Conservation (phyloP, 306 rosid species). For the Nissolia schottii region DNA sequence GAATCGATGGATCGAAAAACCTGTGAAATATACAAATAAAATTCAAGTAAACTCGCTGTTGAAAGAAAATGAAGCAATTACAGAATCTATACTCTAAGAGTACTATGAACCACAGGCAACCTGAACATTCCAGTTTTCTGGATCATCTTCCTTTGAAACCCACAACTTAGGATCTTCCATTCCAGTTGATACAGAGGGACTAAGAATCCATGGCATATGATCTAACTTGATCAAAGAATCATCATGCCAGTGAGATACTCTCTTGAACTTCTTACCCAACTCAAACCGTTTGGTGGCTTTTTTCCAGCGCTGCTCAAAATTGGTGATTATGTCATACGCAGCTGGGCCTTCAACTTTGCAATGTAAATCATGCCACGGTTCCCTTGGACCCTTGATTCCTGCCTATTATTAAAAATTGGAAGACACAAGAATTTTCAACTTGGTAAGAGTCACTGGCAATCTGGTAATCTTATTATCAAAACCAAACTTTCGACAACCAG, state of each 20-base stretch:
- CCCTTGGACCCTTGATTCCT: conserved; percentile 79
- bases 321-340: conserved; percentile 87
- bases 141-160: conserved; percentile 73
- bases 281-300: conserved; percentile 84
- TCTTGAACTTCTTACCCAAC: conserved; percentile 64
- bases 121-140: conserved; percentile 87
- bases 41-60: not conserved
- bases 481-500: not conserved
- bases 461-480: conserved; percentile 1
- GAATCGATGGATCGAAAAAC: conserved; percentile 94
- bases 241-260: conserved; percentile 77
- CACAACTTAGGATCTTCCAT: conserved; percentile 57
- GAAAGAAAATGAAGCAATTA: conserved; percentile 4
- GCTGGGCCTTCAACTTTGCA: conserved; percentile 97
- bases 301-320: conserved; percentile 98
- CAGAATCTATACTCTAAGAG: conserved; percentile 1
- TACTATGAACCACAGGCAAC: conserved; percentile 40
- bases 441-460: not conserved
- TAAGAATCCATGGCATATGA: conserved; percentile 97
- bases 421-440: not conserved
- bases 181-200: conserved; percentile 56
- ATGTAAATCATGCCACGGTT: conserved; percentile 96
- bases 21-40: conserved; percentile 36
- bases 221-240: conserved; percentile 90
- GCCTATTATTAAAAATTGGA: conserved; percentile 43